Evolutionary conservation across 2,329 filamentous ascomycete species (phyloP), one percentile per base, ranked within the genome.

Genomic region (Scedosporium apiospermum): DNA sequence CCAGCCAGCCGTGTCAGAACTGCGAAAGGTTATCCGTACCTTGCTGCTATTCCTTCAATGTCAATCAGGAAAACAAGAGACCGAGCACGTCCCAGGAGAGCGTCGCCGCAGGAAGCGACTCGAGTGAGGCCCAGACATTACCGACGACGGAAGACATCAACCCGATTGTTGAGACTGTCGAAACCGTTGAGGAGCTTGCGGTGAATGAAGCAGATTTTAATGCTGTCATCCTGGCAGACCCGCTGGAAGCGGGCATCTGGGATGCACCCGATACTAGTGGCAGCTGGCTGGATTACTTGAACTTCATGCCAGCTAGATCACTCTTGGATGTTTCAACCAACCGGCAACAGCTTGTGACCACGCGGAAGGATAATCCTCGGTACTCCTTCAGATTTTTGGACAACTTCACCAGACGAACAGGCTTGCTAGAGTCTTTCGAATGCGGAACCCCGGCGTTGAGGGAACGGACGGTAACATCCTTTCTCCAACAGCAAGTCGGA

Each of bases 1-100:
- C 90, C 74, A 79, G 72, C 21, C 82, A 88, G 61, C 88, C 90
- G 64, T 93, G 89, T 70, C 79, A 79, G 66, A 90, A 90, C 72
- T 88, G 86, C 72, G 75, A 74, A 65, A 82, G 81, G 67, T 79
- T 80, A 30, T 76, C 71, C 23, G 76, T 80, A 27, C 80, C 82
- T 18, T 85, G 82, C 67, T 69, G 88, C 46, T 90, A 89, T 69
- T 61, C 60, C 7, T 61, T 61, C 23, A 18, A 16, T 7, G 14
- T 49, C 3, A 51, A 16, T 5, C 60, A 34, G 23, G 49, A 61
- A 27, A 23, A 23, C 18, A 23, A 23, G 23, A 55, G 51, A 27
- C 18, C 18, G 1, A 27, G 30, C 18, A 21, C 4, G 3, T 41
- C 46, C 3, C 46, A 44, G n/a, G 60, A 38, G 23, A 30, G 16